phyloP scores from a whole-genome alignment of 177 flowering plant species.

The Vitis hybrid region DNA sequence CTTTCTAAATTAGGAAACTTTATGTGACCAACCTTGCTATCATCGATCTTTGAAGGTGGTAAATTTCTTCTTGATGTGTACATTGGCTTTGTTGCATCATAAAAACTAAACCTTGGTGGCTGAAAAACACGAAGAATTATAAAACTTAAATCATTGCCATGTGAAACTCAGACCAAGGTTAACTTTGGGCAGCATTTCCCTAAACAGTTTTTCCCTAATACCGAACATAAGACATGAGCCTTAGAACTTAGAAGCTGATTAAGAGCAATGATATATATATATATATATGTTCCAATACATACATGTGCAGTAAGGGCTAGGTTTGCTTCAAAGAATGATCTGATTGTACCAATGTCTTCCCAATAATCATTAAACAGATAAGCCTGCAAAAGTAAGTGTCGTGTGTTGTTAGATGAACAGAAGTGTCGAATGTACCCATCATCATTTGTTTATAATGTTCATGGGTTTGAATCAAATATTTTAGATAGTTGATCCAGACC shows the following conservation, averaged over 20 bases:
- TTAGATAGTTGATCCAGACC: slow-evolving; percentile 31
- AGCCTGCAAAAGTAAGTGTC: slow-evolving; percentile 57
- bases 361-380: slow-evolving; percentile 94
- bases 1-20: background rate
- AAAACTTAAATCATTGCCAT: background rate
- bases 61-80: slow-evolving; percentile 93
- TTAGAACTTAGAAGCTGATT: too few species aligned
- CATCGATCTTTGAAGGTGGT: slow-evolving; percentile 82
- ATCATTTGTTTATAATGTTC: too few species aligned
- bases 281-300: slow-evolving; percentile 21
- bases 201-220: too few species aligned
- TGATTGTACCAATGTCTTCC: slow-evolving; percentile 98
- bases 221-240: too few species aligned
- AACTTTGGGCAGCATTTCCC: too few species aligned
- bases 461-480: too few species aligned
- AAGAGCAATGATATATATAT: too few species aligned
- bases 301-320: slow-evolving; percentile 94
- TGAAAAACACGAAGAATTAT: slow-evolving; percentile 28
- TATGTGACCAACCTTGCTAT: slow-evolving; percentile 62
- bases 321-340: slow-evolving; percentile 95
- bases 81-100: slow-evolving; percentile 87
- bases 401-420: background rate
- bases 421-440: background rate
- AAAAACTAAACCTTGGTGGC: slow-evolving; percentile 93
- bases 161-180: too few species aligned